Evolutionary conservation across 2,329 filamentous ascomycete genomes (phyloP).

Genomic region (Fusarium temperatum): DNA sequence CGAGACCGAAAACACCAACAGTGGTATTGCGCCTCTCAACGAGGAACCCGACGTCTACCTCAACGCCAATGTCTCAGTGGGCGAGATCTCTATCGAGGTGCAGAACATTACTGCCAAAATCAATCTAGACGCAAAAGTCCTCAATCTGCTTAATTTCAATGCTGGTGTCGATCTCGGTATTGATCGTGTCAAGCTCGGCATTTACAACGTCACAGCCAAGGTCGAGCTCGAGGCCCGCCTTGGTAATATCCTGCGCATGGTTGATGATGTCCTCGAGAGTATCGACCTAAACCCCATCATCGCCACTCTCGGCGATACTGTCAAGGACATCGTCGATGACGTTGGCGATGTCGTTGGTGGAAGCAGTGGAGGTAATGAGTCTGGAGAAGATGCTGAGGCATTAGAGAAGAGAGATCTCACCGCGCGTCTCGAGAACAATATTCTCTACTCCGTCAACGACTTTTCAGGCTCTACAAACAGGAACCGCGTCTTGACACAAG

Average conservation of each 20-base stretch:
- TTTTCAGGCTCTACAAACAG: slow-evolving; percentile 22
- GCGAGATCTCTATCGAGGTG: slow-evolving; percentile 19
- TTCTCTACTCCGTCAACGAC: slow-evolving; percentile 25
- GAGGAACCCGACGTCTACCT: slow-evolving; percentile 22
- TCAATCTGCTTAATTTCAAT: slow-evolving; percentile 24
- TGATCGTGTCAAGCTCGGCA: slow-evolving; percentile 21
- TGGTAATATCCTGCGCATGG: slow-evolving; percentile 20
- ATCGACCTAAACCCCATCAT: slow-evolving; percentile 22
- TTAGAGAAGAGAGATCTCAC: slow-evolving; percentile 18
- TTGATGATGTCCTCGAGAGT: slow-evolving; percentile 22
- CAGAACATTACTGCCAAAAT: slow-evolving; percentile 25
- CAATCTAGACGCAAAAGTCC: slow-evolving; percentile 22
- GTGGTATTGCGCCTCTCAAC: slow-evolving; percentile 7
- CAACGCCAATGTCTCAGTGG: slow-evolving; percentile 16
- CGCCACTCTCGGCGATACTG: slow-evolving; percentile 9
- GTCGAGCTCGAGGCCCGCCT: slow-evolving; percentile 21
- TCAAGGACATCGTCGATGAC: slow-evolving; percentile 4
- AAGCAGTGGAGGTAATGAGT: not conserved
- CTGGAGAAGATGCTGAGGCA: not conserved
- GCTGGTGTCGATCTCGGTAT: slow-evolving; percentile 25
- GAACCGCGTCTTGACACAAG: slow-evolving; percentile 21
- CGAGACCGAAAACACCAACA: slow-evolving; percentile 24
- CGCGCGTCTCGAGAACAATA: slow-evolving; percentile 17
- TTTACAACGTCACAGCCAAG: slow-evolving; percentile 26
- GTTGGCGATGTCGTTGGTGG: slow-evolving; percentile 4